Conservation (phyloP, 1,139 yeast species). For the Candida labiduridarum region DNA sequence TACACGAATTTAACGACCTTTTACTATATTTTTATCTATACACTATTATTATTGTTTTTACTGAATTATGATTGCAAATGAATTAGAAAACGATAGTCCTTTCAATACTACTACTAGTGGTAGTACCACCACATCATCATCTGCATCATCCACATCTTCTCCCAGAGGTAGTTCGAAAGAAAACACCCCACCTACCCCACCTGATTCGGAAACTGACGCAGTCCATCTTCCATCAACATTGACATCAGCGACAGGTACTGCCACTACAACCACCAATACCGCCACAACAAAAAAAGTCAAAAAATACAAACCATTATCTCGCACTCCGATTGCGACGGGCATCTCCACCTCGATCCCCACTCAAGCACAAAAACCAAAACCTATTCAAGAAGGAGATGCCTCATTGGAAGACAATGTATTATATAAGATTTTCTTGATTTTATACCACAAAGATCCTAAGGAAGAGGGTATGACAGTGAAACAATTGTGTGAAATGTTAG, state of each 20-base stretch:
- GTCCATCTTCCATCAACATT: neutral
- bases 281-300: conserved; percentile 19
- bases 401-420: conserved; percentile 76
- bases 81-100: neutral
- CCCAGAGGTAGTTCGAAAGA: neutral
- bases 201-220: neutral
- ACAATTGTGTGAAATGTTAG: conserved; percentile 74
- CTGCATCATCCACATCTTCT: neutral
- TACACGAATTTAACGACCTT: conserved; percentile 1
- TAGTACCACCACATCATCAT: no score
- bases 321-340: conserved; percentile 65
- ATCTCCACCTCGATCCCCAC: conserved; percentile 79
- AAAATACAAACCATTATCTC: conserved; percentile 40
- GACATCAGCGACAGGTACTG: conserved; percentile 7
- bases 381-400: conserved; percentile 59
- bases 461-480: conserved; percentile 84
- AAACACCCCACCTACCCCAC: conserved; percentile 3
- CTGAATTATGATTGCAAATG: conserved; percentile 1
- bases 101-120: neutral
- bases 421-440: conserved; percentile 69
- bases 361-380: conserved; percentile 77
- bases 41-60: neutral
- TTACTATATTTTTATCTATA: neutral
- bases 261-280: conserved; percentile 9
- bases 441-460: conserved; percentile 66